Evolutionary conservation across 768 basidiomycete species (phyloP).

Genomic region (Agrocybe praecox): DNA sequence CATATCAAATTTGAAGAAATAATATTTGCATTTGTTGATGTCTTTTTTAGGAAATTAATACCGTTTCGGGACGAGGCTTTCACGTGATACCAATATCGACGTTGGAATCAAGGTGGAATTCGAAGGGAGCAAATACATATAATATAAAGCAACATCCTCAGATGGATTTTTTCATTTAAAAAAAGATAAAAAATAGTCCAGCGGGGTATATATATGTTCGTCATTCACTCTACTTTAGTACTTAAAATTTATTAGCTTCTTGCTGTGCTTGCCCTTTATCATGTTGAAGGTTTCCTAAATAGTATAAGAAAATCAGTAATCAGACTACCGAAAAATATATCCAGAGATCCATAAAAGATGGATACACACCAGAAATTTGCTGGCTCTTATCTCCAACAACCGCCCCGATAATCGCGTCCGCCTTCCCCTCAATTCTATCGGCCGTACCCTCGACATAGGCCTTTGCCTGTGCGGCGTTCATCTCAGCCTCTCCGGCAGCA

Average conservation of each 20-base stretch:
- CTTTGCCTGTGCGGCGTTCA: slow-evolving; percentile 50
- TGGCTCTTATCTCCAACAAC: slow-evolving; percentile 51
- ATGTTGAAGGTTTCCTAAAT: slow-evolving; percentile 49
- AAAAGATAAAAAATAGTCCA: too few species aligned
- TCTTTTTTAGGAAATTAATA: too few species aligned
- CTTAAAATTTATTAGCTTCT: slow-evolving; percentile 43
- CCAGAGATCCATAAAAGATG: not conserved
- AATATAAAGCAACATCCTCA: too few species aligned
- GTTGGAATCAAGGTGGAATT: too few species aligned
- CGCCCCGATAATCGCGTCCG: slow-evolving; percentile 51
- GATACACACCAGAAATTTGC: slow-evolving; percentile 39
- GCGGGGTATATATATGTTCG: too few species aligned
- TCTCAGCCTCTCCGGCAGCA: slow-evolving; percentile 50
- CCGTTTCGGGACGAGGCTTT: too few species aligned
- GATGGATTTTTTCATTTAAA: too few species aligned
- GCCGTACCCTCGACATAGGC: slow-evolving; percentile 50
- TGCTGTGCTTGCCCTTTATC: slow-evolving; percentile 61
- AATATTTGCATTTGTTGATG: too few species aligned
- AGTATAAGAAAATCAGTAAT: not conserved
- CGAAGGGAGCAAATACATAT: too few species aligned
- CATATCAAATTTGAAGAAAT: too few species aligned
- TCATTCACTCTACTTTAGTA: not conserved
- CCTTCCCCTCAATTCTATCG: slow-evolving; percentile 49
- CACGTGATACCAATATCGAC: too few species aligned
- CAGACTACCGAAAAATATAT: not conserved